Percentiles rank a stretch among this genome's conserved stretches.
Evolutionary conservation across 2,329 filamentous ascomycete genomes (phyloP).

Genomic region (Fusarium temperatum): DNA sequence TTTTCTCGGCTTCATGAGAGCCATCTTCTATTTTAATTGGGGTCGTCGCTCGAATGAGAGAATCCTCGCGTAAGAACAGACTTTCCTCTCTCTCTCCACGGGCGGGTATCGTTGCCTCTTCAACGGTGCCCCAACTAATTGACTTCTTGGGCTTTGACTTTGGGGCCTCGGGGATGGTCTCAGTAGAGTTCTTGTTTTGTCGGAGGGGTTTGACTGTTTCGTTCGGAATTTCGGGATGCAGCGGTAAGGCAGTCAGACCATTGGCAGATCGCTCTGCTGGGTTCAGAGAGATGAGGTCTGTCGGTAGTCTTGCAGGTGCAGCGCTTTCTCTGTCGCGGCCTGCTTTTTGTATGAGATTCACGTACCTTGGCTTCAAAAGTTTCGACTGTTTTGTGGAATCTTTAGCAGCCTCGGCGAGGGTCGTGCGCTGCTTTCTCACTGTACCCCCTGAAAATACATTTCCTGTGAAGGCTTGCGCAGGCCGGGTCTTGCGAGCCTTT

Average conservation of each 20-base stretch:
- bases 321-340: slow-evolving; percentile 56
- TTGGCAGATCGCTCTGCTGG: slow-evolving; percentile 25
- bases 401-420: slow-evolving; percentile 50
- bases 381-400: slow-evolving; percentile 54
- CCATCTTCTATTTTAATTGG: background rate
- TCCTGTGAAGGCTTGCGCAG: slow-evolving; percentile 5
- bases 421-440: slow-evolving; percentile 47
- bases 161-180: background rate
- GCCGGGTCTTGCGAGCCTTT: slow-evolving; percentile 17
- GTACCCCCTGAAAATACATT: slow-evolving; percentile 61
- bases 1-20: background rate
- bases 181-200: background rate
- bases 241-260: background rate
- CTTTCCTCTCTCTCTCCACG: slow-evolving; percentile 39
- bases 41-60: background rate
- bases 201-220: slow-evolving; percentile 12
- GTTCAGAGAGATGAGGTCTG: slow-evolving; percentile 43
- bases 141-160: slow-evolving; percentile 41
- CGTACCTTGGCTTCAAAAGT: slow-evolving; percentile 49
- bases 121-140: slow-evolving; percentile 36
- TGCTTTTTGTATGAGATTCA: slow-evolving; percentile 53
- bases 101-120: slow-evolving; percentile 35
- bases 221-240: background rate
- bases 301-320: slow-evolving; percentile 49
- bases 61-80: slow-evolving; percentile 33